Evolutionary conservation across 257 asterid species (phyloP), one percentile per base, ranked within the genome.

Genomic region (Verbena officinalis): DNA sequence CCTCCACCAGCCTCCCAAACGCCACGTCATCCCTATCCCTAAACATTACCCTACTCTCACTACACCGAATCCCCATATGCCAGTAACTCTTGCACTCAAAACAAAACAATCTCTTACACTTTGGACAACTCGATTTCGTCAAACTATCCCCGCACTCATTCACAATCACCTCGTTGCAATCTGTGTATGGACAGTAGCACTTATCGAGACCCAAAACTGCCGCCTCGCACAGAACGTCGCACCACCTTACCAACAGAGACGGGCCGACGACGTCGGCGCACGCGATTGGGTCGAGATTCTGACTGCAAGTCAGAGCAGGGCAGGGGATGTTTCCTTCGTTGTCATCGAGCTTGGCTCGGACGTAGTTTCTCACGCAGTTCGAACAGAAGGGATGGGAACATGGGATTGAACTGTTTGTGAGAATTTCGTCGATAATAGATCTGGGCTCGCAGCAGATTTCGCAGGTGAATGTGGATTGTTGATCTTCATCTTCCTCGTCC

Each of bases 141-240:
- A 55, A 73, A 4, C 1, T 66, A 30, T 78, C 92, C 7, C 95
- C 90, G 53, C 97, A 87, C 85, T 90, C 96, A 16, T 84, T 80
- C 52, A 90, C 65, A 16, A 88, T 70, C 75, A 85, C 51, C 39
- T 55, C 81, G 48, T 80, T 86, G 55, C 97, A 90, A 20, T 65
- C 50, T 20, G 68, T n/a, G 36, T 82, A 59, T 19, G 95, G 97
- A 19, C 96, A 90, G 55, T 85, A 86, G 53, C 89, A 70, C 50
- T 40, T 63, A 0, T 73, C 78, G 43, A 23, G 17, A 13, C 55
- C 83, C 75, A 73, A 27, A 45, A 87, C 55, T 65, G 78, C 77
- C 13, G 66, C 46, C 33, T 88, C 86, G 31, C 95, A 85, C 7
- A 83, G 84, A 36, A 60, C 83, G 52, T 87, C 95, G 70, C 93